Base-by-base conservation (phyloP, 345 rosid species). In the Arabidopsis suecica region DNA sequence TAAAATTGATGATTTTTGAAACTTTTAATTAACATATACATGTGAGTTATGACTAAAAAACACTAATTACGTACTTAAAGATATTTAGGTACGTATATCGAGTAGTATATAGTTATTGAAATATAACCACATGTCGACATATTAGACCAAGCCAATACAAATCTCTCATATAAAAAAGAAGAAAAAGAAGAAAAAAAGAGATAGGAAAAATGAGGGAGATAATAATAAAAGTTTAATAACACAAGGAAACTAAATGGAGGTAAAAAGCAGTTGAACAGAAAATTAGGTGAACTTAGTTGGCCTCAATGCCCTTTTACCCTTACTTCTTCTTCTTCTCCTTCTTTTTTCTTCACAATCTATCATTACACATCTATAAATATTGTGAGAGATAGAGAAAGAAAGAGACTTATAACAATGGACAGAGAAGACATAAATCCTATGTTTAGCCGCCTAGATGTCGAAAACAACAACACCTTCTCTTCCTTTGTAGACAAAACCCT, bases 221-320 rank as follows among this genome's bases (percentile, higher is more conserved):
- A 55, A 56, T 42, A 45, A 57, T 65, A 56, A 45, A 73, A 65
- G 33, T 56, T 56, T 2, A 57, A 16, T 45, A 65, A 57, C 40
- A 66, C 61, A 74, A 66, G 70, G 51, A 63, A 72, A 74, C 65
- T 56, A 65, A 57, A 65, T 65, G 66, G 77, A 73, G 64, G 67
- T 74, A 74, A 74, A 74, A 70, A 75, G 80, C 80, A 77, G 80
- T 69, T 77, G 80, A 77, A 77, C 80, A 77, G 49, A 70, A 77
- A 77, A 53, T 63, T 77, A 69, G 80, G 80, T 77, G 80, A 77
- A 70, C 51, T 16, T 77, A 77, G 80, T 70, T 77, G 80, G 80
- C 80, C 71, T 58, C 75, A 63, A 69, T 62, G 37, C 65, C 48
- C 75, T 64, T 61, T 76, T 55, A 69, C 79, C 61, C 72, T 49